A percentile compares a stretch with the other conserved stretches of the same genome.
Evolutionary conservation across 2,329 filamentous ascomycete species (phyloP).

Genomic region (Niveomyces coronatus): DNA sequence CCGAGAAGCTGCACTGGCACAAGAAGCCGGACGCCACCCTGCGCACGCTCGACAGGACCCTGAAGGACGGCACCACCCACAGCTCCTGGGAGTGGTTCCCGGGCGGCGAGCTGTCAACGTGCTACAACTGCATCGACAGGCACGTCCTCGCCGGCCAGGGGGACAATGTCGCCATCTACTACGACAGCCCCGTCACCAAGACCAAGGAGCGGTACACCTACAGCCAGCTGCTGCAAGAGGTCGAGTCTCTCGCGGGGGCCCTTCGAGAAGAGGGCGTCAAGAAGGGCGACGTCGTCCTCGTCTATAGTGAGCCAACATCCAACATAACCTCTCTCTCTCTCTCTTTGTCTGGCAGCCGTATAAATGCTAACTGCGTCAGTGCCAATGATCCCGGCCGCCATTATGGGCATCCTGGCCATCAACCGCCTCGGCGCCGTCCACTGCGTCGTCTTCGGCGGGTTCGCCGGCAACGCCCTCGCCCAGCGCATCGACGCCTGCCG

Average conservation of each 20-base stretch:
- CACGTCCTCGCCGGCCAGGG: constrained; percentile 78
- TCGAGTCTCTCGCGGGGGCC: constrained; percentile 72
- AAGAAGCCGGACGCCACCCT: constrained; percentile 58
- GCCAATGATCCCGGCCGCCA: constrained; percentile 87
- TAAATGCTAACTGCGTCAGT: constrained; percentile 35
- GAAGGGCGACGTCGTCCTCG: constrained; percentile 76
- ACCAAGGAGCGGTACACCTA: constrained; percentile 68
- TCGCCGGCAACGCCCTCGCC: constrained; percentile 69
- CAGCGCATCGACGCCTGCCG: constrained; percentile 79
- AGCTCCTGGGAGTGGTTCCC: constrained; percentile 85
- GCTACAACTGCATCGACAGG: constrained; percentile 83
- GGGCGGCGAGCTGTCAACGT: constrained; percentile 79
- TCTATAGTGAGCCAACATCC: constrained; percentile 58
- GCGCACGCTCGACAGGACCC: constrained; percentile 47
- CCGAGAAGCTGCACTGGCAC: constrained; percentile 71
- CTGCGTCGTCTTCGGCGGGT: constrained; percentile 87
- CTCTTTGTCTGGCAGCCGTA: too few species aligned
- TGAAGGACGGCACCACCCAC: constrained; percentile 53
- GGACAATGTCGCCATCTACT: constrained; percentile 64
- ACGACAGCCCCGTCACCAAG: constrained; percentile 76
- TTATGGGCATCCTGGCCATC: constrained; percentile 78
- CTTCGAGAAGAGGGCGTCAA: constrained; percentile 71
- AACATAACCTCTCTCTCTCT: too few species aligned
- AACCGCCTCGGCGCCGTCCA: constrained; percentile 79
- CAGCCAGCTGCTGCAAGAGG: constrained; percentile 61